Evolutionary conservation across 1,139 yeast genomes (phyloP), one percentile per base, ranked within the genome.

Genomic region (Pneumocystis canis): DNA sequence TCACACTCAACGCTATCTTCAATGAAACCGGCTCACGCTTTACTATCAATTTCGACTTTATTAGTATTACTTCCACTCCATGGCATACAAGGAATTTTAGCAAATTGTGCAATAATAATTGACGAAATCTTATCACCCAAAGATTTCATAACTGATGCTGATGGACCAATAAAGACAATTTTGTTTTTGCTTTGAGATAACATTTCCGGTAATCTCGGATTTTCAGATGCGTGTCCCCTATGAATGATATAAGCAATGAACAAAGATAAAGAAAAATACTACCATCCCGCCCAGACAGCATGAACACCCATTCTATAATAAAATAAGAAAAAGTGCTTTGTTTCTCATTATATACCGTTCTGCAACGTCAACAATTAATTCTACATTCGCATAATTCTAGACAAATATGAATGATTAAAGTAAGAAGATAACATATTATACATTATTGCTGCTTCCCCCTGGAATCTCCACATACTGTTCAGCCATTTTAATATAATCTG

Each of bases 1-100:
- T 87, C 79, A 68, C 84, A 82, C 73, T 94, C 94, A 57, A 87
- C 80, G 3, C 80, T 85, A 62, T 88, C 96, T 63, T 85, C 79
- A 63, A 92, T 98, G 53, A 96, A 87, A 47, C 94, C 98, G 68
- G 92, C 80, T 67, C 87, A 85, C 41, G 94, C 82, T 56, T 74
- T 71, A 40, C 76, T 71, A 73, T 92, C 96, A 61, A 88, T 75
- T 37, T 73, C 71, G 64, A 92, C 98, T 65, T 85, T 80, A 67
- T 85, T 89, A 62, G 92, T 95, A 69, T 97, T 97, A 39, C 97
- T 87, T 75, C 98, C 98, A 16, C 97, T 89, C 98, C 98, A 92
- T 66, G 98, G 97, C 71, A 92, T 92, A 80, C 97, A 90, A 60
- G 98, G 98, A 47, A 92, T 97, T 57, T 86, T 77, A 35, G 98